phyloP scores from a whole-genome alignment of 148 eudicot genomes.

The Persicaria maculosa region DNA sequence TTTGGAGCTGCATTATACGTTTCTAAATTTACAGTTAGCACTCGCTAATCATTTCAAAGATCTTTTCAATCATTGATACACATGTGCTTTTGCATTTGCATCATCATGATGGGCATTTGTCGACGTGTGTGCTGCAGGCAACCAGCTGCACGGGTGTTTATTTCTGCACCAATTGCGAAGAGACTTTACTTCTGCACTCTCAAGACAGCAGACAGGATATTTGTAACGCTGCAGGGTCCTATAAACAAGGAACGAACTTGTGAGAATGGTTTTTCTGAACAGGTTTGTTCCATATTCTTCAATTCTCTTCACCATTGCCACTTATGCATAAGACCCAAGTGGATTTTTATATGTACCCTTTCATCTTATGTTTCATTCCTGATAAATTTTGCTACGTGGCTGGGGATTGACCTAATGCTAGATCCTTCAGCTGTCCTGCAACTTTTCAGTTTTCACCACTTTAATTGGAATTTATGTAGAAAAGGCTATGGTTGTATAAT shows the following conservation, averaged over 20 bases:
- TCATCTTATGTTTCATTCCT: neutral
- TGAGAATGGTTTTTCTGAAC: constrained; percentile 52
- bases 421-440: neutral
- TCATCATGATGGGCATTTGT: neutral
- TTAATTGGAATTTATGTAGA: no score
- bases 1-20: neutral
- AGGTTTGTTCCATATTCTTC: constrained; percentile 23
- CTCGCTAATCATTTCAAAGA: neutral
- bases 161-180: constrained; percentile 45
- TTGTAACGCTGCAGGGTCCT: constrained; percentile 28
- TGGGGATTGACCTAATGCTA: neutral
- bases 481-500: no score
- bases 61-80: neutral
- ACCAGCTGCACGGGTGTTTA: constrained; percentile 29
- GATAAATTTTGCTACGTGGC: neutral
- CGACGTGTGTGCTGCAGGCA: constrained; percentile 23
- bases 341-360: neutral
- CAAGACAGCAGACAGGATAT: constrained; percentile 45
- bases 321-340: neutral
- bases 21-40: neutral
- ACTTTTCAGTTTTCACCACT: neutral
- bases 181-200: constrained; percentile 33
- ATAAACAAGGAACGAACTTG: constrained; percentile 36
- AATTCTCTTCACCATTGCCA: neutral
- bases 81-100: constrained; percentile 4